phyloP scores from a whole-genome alignment of 148 eudicot species.

The Cornus suecica region DNA sequence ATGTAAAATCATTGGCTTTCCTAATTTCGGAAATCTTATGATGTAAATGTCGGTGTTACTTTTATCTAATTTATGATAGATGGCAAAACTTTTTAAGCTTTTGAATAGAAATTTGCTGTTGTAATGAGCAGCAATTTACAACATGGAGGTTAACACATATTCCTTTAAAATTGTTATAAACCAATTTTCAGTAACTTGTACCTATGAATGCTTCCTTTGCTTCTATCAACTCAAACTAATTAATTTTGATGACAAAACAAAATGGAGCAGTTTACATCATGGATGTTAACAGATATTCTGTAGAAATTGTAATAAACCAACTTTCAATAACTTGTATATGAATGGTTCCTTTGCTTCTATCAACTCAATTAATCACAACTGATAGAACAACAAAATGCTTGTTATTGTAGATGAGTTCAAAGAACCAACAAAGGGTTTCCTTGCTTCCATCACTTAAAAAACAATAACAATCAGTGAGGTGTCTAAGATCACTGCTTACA shows the following conservation, averaged over 20 bases:
- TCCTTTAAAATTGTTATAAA: too few relatives aligned
- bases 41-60: background rate
- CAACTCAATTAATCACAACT: too few relatives aligned
- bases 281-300: background rate
- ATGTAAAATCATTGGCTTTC: background rate
- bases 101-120: background rate
- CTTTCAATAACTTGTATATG: too few relatives aligned
- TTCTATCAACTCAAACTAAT: too few relatives aligned
- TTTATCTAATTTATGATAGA: background rate
- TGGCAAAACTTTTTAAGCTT: background rate
- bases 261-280: background rate
- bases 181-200: too few relatives aligned
- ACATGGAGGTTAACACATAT: background rate
- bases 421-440: background rate
- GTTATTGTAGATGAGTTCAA: too few relatives aligned
- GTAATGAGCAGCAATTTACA: background rate
- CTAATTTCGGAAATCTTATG: background rate
- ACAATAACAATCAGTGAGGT: too few relatives aligned
- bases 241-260: too few relatives aligned
- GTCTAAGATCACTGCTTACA: background rate
- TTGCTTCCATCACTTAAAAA: background rate
- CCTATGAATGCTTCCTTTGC: too few relatives aligned
- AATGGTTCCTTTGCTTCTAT: too few relatives aligned
- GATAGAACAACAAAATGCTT: too few relatives aligned
- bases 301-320: too few relatives aligned